Evolutionary conservation across 345 rosid species (phyloP).

Genomic region (Euphorbia peplus): DNA sequence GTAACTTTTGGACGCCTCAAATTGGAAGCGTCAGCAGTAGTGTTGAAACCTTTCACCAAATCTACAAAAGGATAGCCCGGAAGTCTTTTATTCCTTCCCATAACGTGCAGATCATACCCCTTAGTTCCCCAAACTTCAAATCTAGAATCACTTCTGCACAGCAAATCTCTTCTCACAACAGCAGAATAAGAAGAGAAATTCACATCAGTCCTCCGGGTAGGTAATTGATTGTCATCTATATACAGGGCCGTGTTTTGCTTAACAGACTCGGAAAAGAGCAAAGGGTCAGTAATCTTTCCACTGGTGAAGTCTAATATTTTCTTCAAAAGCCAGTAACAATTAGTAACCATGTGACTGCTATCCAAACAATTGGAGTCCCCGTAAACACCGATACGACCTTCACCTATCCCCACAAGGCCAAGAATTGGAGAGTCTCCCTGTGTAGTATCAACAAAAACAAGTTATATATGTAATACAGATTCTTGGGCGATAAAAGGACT

Average conservation of each 20-base stretch:
- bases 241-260: constrained; percentile 52
- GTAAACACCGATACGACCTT: constrained; percentile 82
- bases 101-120: constrained; percentile 66
- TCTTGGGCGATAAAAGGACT: neutral
- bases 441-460: constrained; percentile 7
- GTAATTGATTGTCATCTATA: constrained; percentile 65
- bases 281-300: constrained; percentile 58
- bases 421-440: constrained; percentile 91
- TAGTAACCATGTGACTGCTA: constrained; percentile 98
- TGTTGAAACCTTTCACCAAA: constrained; percentile 54
- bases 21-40: constrained; percentile 35
- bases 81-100: constrained; percentile 66
- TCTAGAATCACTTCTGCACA: constrained; percentile 77
- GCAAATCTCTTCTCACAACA: constrained; percentile 68
- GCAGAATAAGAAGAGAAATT: constrained; percentile 80
- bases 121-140: constrained; percentile 94
- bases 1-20: constrained; percentile 35
- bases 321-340: constrained; percentile 88
- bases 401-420: constrained; percentile 69
- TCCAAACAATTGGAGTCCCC: constrained; percentile 98
- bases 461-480: neutral
- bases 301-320: constrained; percentile 83
- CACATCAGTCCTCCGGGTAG: constrained; percentile 84
- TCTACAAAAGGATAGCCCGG: constrained; percentile 70
- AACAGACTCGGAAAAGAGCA: constrained; percentile 58